Base-by-base conservation (phyloP, 805 yeast species). In the Scheffersomyces stipitis region DNA sequence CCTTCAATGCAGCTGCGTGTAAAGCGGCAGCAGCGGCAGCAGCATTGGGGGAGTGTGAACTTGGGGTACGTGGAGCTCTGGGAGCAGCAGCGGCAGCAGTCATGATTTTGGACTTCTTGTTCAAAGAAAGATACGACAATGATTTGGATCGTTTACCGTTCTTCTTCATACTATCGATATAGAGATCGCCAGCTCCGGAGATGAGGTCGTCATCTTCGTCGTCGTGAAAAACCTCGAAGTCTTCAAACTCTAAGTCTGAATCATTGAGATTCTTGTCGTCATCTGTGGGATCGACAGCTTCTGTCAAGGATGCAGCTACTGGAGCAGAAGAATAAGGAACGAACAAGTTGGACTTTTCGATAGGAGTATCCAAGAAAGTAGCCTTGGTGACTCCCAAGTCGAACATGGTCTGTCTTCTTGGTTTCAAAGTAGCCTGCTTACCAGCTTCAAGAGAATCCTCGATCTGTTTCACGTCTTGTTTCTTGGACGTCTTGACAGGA, bases 71-170 rank as follows among this genome's bases (percentile, higher is more conserved):
- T n/a, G 88, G 82, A 8, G 83, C 76, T 51, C 91, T 70, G 39
- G 93, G 93, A 23, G 91, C 86, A 17, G 87, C 88, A 9, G 89
- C 89, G 15, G 91, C 91, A 14, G 87, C 87, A 10, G 91, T 83
- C 30, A 82, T 55, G 40, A 60, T 52, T 48, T 69, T 69, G 31
- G 71, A 62, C 55, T 74, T 76, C 56, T 80, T 80, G 42, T 68
- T 62, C 26, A 48, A 31, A 31, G 74, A 67, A 37, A 80, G 60
- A 48, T 75, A 78, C 26, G 83, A 76, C 78, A 78, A 71, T 12
- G 86, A 80, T 54, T 81, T 81, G 10, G 86, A 80, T 48, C 87
- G 67, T 53, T 81, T 75, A 41, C 71, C 75, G 47, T 62, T 60
- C 44, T 63, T 77, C 38, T 69, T 53, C 58, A 69, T 44, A 46